Evolutionary conservation across 208 protist species (phyloP).

Genomic region (Leishmania tarentolae): DNA sequence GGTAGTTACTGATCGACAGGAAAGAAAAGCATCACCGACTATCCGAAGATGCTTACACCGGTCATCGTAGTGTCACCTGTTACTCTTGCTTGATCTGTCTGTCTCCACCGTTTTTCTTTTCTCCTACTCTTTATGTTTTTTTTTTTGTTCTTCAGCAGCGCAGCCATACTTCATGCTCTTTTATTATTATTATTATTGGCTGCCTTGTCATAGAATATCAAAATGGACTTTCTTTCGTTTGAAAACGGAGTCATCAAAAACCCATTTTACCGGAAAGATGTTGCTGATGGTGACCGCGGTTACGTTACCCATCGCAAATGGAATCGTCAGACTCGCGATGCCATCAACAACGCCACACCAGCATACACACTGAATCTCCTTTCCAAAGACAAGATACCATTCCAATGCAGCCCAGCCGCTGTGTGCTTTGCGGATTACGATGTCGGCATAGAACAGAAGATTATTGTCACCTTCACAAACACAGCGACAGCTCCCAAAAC

Average conservation of each 20-base stretch:
- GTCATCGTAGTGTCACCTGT: background rate
- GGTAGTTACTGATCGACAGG: too few relatives aligned
- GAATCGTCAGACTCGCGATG: constrained; percentile 18
- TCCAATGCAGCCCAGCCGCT: constrained; percentile 44
- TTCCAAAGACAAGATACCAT: constrained; percentile 21
- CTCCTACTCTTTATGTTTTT: background rate
- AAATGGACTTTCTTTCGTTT: constrained; percentile 66
- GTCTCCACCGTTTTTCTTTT: background rate
- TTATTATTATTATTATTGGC: background rate
- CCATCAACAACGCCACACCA: constrained; percentile 1
- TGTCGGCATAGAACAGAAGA: constrained; percentile 62
- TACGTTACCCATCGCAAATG: constrained; percentile 8
- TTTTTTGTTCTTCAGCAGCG: background rate
- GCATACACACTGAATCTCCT: constrained; percentile 26
- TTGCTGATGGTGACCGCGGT: background rate
- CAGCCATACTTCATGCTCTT: background rate
- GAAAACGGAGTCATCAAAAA: constrained; percentile 68
- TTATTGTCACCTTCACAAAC: constrained; percentile 78
- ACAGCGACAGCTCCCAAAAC: constrained; percentile 63
- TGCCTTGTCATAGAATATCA: background rate
- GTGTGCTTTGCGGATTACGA: constrained; percentile 85
- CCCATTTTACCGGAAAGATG: constrained; percentile 50
- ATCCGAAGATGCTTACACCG: background rate
- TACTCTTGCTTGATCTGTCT: background rate
- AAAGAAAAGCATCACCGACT: background rate